phyloP scores from a whole-genome alignment of 2,329 filamentous ascomycete genomes.

The Cladosporium sp. region DNA sequence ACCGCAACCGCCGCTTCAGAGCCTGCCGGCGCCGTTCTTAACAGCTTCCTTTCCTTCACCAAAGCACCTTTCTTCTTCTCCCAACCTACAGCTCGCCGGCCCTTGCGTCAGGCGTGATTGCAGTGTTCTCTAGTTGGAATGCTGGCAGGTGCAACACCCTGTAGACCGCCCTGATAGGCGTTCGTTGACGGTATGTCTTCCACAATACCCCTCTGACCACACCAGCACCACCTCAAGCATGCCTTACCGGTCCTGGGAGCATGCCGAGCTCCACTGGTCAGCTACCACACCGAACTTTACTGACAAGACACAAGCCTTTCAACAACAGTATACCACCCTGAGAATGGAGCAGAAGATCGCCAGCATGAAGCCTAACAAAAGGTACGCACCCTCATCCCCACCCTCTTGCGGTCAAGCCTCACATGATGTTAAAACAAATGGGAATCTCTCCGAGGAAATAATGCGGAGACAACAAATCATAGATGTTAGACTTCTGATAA shows the following conservation, averaged over 20 bases:
- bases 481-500: slow-evolving; percentile 15
- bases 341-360: slow-evolving; percentile 55
- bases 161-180: slow-evolving; percentile 2
- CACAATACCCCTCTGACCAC: not conserved
- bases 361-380: slow-evolving; percentile 81
- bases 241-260: slow-evolving; percentile 2
- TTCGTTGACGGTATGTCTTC: slow-evolving; percentile 7
- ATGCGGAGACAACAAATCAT: slow-evolving; percentile 82
- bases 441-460: slow-evolving; percentile 99
- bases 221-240: not conserved
- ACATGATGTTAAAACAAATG: slow-evolving; percentile 93
- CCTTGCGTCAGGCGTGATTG: slow-evolving; percentile 1
- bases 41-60: slow-evolving; percentile 9
- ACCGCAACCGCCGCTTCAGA: slow-evolving; percentile 7
- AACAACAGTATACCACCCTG: slow-evolving; percentile 1
- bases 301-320: slow-evolving; percentile 3
- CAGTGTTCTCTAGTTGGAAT: slow-evolving; percentile 7
- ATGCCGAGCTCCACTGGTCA: not conserved
- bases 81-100: slow-evolving; percentile 6
- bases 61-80: slow-evolving; percentile 1
- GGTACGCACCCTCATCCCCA: slow-evolving; percentile 45
- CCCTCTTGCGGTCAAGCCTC: slow-evolving; percentile 29
- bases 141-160: slow-evolving; percentile 6
- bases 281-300: not conserved
- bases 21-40: slow-evolving; percentile 9